A percentile compares a stretch with the other conserved stretches of the same genome.
Conservation (phyloP, 2,329 filamentous ascomycete genomes). For the Hypoxylon sp. region DNA sequence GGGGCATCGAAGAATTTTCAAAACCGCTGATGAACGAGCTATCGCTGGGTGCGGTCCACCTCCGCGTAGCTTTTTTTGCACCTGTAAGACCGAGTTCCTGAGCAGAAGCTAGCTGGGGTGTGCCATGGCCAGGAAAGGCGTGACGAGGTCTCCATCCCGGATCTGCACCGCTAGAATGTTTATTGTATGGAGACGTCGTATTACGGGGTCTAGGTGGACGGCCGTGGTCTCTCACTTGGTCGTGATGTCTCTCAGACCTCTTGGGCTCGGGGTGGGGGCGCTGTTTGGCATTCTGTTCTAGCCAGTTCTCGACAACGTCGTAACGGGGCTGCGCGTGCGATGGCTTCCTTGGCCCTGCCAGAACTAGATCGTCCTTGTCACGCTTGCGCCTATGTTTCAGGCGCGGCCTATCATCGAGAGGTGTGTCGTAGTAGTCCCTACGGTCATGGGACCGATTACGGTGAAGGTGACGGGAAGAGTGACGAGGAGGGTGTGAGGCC, state of each 20-base stretch:
- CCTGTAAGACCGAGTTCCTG: slow-evolving; percentile 9
- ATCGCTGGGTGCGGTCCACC: slow-evolving; percentile 31
- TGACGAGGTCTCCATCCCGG: slow-evolving; percentile 39
- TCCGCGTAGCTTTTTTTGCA: slow-evolving; percentile 32
- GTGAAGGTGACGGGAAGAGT: slow-evolving; percentile 36
- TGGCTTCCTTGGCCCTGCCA: slow-evolving; percentile 35
- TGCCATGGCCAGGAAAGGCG: slow-evolving; percentile 28
- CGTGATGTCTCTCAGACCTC: slow-evolving; percentile 27
- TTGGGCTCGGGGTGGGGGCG: slow-evolving; percentile 18
- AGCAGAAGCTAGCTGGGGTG: slow-evolving; percentile 25
- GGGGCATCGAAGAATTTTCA: slow-evolving; percentile 25
- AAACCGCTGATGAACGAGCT: slow-evolving; percentile 42
- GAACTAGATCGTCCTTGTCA: slow-evolving; percentile 11
- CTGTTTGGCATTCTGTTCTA: slow-evolving; percentile 34
- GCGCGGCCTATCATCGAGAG: slow-evolving; percentile 17
- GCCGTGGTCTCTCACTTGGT: slow-evolving; percentile 17
- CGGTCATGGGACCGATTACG: slow-evolving; percentile 16
- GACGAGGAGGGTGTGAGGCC: slow-evolving; percentile 35
- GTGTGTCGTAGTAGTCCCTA: slow-evolving; percentile 12
- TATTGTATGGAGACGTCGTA: slow-evolving; percentile 27
- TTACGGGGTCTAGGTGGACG: slow-evolving; percentile 4
- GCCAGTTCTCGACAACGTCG: slow-evolving; percentile 42
- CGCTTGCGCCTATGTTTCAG: slow-evolving; percentile 30
- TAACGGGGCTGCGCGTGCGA: slow-evolving; percentile 31
- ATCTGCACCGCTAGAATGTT: slow-evolving; percentile 33